phyloP scores from a whole-genome alignment of 2,329 filamentous ascomycete genomes.

The Orbilia blumenaviensis region DNA sequence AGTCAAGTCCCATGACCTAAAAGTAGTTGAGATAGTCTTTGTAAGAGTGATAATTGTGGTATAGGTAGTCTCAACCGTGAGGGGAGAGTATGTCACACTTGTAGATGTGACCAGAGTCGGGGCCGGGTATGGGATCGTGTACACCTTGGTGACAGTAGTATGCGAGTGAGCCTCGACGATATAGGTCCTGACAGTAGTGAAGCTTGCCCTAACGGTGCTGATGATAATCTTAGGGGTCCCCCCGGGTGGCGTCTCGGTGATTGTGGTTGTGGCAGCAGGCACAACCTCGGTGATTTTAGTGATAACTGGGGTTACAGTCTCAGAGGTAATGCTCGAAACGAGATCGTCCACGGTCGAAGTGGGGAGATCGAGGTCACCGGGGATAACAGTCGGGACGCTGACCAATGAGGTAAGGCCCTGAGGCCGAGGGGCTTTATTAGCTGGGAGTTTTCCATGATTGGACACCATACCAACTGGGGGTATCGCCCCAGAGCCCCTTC shows the following conservation, averaged over 20 bases:
- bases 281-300: constrained; percentile 31
- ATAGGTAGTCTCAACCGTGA: constrained; percentile 23
- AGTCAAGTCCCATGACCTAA: constrained; percentile 11
- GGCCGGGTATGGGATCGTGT: background rate
- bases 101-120: constrained; percentile 11
- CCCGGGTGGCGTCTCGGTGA: constrained; percentile 7
- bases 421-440: background rate
- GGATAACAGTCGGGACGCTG: background rate
- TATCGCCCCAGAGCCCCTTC: background rate
- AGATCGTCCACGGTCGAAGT: background rate
- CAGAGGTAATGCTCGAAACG: background rate
- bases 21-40: constrained; percentile 17
- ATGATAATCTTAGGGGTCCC: constrained; percentile 10
- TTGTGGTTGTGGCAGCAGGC: constrained; percentile 29
- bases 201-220: constrained; percentile 12
- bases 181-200: constrained; percentile 25
- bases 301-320: constrained; percentile 10
- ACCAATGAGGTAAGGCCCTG: background rate
- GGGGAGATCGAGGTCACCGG: too few species aligned
- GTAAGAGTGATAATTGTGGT: constrained; percentile 29
- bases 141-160: constrained; percentile 14
- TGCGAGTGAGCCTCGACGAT: constrained; percentile 24
- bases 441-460: background rate
- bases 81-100: constrained; percentile 9
- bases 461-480: background rate